phyloP scores from a whole-genome alignment of 805 yeast species.

The Yamadazyma takamatsuzukensis region DNA sequence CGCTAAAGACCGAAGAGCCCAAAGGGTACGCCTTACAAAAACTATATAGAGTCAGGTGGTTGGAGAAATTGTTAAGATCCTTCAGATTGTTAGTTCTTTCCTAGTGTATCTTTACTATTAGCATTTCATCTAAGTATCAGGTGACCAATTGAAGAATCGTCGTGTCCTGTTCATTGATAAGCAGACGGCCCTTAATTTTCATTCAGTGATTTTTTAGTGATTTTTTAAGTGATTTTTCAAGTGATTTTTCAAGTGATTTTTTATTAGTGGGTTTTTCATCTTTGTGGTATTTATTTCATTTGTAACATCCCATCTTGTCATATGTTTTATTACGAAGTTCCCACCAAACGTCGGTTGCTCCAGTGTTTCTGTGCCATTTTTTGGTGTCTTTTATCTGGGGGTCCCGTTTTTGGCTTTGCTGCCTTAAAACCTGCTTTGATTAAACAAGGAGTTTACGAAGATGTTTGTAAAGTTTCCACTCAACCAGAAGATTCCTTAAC shows the following conservation, averaged over 20 bases:
- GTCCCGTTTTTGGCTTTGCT: constrained; percentile 59
- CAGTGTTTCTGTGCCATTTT: constrained; percentile 50
- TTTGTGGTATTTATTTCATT: too few species aligned
- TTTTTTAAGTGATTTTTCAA: background rate
- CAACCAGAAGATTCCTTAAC: constrained; percentile 10
- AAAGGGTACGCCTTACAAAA: too few species aligned
- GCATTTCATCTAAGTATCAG: too few species aligned
- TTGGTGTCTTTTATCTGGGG: constrained; percentile 56
- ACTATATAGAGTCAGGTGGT: too few species aligned
- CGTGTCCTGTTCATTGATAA: background rate
- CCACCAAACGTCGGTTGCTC: constrained; percentile 14
- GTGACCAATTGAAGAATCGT: too few species aligned
- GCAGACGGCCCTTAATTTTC: background rate
- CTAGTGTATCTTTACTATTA: too few species aligned
- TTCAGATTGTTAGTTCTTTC: too few species aligned
- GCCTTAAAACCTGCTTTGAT: constrained; percentile 54
- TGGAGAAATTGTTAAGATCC: too few species aligned
- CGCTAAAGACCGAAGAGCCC: too few species aligned
- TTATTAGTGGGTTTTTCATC: too few species aligned
- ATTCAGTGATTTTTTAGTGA: background rate
- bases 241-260: too few species aligned
- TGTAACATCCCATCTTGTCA: too few species aligned
- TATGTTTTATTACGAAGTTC: constrained; percentile 11
- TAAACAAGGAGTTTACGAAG: constrained; percentile 45
- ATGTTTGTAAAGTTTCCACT: constrained; percentile 28